Conservation (phyloP, 176 grass and related monocot genomes). For the Olyra latifolia region DNA sequence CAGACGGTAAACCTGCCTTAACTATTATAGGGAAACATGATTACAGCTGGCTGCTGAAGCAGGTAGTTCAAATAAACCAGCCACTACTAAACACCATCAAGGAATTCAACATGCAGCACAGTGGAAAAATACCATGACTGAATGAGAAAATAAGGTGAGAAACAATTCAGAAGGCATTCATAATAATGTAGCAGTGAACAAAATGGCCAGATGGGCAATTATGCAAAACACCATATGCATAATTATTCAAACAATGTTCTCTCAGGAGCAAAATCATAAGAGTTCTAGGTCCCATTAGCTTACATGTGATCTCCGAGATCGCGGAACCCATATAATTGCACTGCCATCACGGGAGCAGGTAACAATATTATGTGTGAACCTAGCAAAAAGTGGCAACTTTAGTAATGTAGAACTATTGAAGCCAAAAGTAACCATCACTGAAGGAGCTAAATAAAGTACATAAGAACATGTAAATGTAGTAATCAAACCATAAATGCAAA, state of each 20-base stretch:
- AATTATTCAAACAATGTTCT: slow-evolving; percentile 10
- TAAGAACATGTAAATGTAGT: slow-evolving; percentile 23
- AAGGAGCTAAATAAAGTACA: slow-evolving; percentile 15
- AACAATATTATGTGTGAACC: slow-evolving; percentile 98
- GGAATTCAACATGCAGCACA: neutral
- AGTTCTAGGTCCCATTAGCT: slow-evolving; percentile 23
- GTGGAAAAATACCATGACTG: neutral
- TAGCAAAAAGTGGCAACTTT: slow-evolving; percentile 40
- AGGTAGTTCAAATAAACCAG: slow-evolving; percentile 24
- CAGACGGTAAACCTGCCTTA: slow-evolving; percentile 12
- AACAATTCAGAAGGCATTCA: slow-evolving; percentile 7
- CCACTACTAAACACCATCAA: neutral
- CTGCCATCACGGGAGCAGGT: slow-evolving; percentile 98
- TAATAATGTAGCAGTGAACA: neutral
- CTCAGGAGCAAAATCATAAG: neutral
- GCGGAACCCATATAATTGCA: slow-evolving; percentile 99
- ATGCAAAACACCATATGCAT: slow-evolving; percentile 10
- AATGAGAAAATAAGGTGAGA: slow-evolving; percentile 7
- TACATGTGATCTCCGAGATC: slow-evolving; percentile 96
- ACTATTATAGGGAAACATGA: neutral
- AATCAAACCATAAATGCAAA: slow-evolving; percentile 31
- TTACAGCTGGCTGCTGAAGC: neutral
- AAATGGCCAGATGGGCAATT: slow-evolving; percentile 3
- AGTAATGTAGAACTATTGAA: slow-evolving; percentile 10
- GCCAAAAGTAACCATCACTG: slow-evolving; percentile 6